phyloP scores from a whole-genome alignment of 2,329 filamentous ascomycete species.

The Alternaria postmessia region DNA sequence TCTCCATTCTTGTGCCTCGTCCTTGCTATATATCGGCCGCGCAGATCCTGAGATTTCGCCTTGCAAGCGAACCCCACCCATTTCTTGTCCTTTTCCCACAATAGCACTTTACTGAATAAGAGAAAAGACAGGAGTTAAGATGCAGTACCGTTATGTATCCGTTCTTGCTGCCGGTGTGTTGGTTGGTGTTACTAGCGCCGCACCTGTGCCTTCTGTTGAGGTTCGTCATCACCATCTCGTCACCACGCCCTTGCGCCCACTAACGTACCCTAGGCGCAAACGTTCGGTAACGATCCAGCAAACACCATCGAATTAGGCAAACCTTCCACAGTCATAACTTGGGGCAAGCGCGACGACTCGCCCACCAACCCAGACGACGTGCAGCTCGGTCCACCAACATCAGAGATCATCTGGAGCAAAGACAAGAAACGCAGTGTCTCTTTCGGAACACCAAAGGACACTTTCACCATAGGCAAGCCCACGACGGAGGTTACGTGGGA shows the following conservation, averaged over 20 bases:
- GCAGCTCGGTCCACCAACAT: constrained; percentile 25
- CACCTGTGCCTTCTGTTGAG: constrained; percentile 34
- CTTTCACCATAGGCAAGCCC: constrained; percentile 9
- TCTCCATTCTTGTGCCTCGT: constrained; percentile 3
- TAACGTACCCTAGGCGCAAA: constrained; percentile 9
- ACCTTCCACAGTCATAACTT: constrained; percentile 26
- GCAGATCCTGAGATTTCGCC: constrained; percentile 3
- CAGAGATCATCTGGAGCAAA: constrained; percentile 32
- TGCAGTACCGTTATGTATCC: constrained; percentile 42
- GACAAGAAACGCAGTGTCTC: neutral
- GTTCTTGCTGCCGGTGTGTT: constrained; percentile 35
- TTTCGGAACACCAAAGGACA: constrained; percentile 1
- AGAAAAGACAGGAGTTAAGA: neutral
- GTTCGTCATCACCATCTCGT: constrained; percentile 15
- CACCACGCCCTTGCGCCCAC: neutral
- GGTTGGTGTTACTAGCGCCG: constrained; percentile 28
- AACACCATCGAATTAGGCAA: constrained; percentile 25
- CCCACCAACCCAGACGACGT: constrained; percentile 17
- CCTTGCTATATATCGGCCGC: neutral
- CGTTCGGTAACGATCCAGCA: constrained; percentile 6
- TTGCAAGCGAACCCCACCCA: constrained; percentile 7
- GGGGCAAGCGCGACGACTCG: constrained; percentile 20
- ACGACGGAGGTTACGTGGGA: constrained; percentile 1
- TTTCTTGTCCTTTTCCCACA: neutral
- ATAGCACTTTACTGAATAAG: neutral